Percentiles rank a stretch among this genome's conserved stretches.
These are phyloP conservation scores for Rhizodiscina lignyota DNA, from an alignment of 495 filamentous ascomycete species.

Conservation along the genomic window DNA sequence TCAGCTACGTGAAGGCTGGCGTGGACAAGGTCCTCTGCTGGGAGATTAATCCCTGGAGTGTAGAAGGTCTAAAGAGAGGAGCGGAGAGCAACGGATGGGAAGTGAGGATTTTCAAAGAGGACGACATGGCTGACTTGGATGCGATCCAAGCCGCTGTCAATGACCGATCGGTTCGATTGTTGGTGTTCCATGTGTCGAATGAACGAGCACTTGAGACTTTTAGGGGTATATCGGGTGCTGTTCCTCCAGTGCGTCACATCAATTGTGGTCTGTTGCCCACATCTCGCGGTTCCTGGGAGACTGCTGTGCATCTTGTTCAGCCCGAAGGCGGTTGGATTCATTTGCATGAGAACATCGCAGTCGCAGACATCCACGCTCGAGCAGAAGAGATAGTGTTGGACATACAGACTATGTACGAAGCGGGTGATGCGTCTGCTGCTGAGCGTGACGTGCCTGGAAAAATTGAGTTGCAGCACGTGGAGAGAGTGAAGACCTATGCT, in stretches of 20 bases:
- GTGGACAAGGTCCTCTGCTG: conserved; percentile 58
- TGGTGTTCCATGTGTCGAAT: conserved; percentile 64
- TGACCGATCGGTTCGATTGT: not conserved
- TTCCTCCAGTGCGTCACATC: conserved; percentile 42
- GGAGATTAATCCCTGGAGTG: conserved; percentile 80
- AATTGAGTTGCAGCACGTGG: conserved; percentile 53
- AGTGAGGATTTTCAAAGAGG: conserved; percentile 30
- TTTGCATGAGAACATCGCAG: conserved; percentile 71
- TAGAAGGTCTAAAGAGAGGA: conserved; percentile 63
- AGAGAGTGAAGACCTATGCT: conserved; percentile 78
- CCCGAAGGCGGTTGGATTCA: conserved; percentile 51
- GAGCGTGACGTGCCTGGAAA: conserved; percentile 15
- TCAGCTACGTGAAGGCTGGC: conserved; percentile 59
- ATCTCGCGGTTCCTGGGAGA: conserved; percentile 46
- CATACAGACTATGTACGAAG: conserved; percentile 14
- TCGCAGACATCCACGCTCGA: conserved; percentile 40
- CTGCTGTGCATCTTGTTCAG: conserved; percentile 44
- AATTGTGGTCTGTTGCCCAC: conserved; percentile 69
- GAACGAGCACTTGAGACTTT: conserved; percentile 32
- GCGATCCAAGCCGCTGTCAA: conserved; percentile 3
- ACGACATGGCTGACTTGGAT: conserved; percentile 16
- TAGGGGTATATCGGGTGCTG: conserved; percentile 11
- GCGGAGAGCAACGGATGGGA: conserved; percentile 50
- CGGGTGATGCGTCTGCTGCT: not conserved
- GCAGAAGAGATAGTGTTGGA: conserved; percentile 27